These are phyloP conservation scores for Russula dissimulans DNA, from an alignment of 768 basidiomycete genomes.

Conservation along the genomic window DNA sequence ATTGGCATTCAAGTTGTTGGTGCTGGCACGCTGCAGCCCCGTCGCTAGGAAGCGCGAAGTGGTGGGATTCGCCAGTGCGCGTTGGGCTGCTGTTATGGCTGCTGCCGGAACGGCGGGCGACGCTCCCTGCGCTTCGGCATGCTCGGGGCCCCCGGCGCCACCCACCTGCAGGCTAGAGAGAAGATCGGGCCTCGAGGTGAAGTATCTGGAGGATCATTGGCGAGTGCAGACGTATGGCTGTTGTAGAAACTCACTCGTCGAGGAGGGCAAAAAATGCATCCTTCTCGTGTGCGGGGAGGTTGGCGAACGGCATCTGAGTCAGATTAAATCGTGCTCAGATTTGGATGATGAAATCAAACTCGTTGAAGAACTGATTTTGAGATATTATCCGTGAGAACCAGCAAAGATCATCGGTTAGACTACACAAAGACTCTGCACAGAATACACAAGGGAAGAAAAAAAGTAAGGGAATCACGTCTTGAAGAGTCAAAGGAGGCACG, in stretches of 20 bases:
- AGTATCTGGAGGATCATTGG: constrained; percentile 8
- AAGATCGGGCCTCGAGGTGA: constrained; percentile 18
- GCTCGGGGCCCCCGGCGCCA: neutral
- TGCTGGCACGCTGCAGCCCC: constrained; percentile 3
- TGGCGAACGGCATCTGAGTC: constrained; percentile 58
- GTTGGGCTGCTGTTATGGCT: constrained; percentile 21
- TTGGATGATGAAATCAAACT: too few relatives aligned
- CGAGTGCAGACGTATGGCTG: neutral
- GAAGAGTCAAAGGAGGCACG: neutral
- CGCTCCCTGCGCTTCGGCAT: neutral
- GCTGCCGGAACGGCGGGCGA: neutral
- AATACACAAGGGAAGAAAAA: neutral
- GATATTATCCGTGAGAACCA: constrained; percentile 3
- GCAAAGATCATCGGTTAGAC: constrained; percentile 14
- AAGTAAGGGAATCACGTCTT: neutral
- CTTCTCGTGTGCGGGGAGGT: constrained; percentile 58
- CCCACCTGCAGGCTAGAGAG: neutral
- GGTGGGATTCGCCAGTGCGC: constrained; percentile 21
- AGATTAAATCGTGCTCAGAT: too few relatives aligned
- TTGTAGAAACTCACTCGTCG: constrained; percentile 49
- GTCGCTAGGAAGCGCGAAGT: constrained; percentile 1
- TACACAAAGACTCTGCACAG: constrained; percentile 9
- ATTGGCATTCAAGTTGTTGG: too few relatives aligned
- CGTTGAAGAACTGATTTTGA: neutral
- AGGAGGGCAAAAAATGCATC: constrained; percentile 73